A percentile compares a stretch with the other conserved stretches of the same genome.
These are phyloP conservation scores for Penicillium sp. DNA, from an alignment of 2,329 filamentous ascomycete species.

Conservation along the genomic window DNA sequence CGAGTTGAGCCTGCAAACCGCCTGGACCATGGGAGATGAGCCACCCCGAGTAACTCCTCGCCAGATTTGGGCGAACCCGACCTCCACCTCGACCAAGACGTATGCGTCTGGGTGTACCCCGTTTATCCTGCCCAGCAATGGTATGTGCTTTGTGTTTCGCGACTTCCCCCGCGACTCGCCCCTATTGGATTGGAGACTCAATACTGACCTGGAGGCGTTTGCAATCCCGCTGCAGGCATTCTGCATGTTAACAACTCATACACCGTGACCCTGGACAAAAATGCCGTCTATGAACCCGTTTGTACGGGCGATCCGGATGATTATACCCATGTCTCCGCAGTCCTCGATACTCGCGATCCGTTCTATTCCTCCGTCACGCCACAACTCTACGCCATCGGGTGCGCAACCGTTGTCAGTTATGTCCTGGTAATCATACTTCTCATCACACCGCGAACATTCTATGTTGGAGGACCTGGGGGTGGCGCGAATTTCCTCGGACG, in stretches of 20 bases:
- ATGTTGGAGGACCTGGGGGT: slow-evolving; percentile 72
- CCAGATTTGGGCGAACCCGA: slow-evolving; percentile 47
- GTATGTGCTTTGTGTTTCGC: slow-evolving; percentile 44
- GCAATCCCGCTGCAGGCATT: slow-evolving; percentile 34
- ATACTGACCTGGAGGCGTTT: background rate
- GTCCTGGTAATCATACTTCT: slow-evolving; percentile 92
- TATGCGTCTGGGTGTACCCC: slow-evolving; percentile 61
- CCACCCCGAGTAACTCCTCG: slow-evolving; percentile 38
- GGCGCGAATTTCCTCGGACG: slow-evolving; percentile 76
- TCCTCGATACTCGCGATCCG: slow-evolving; percentile 75
- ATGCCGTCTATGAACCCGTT: slow-evolving; percentile 55
- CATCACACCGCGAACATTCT: slow-evolving; percentile 91
- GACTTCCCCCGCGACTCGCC: background rate
- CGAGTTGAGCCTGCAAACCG: slow-evolving; percentile 16
- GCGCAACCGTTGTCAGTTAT: slow-evolving; percentile 88
- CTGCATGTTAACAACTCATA: slow-evolving; percentile 48
- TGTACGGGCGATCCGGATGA: slow-evolving; percentile 48
- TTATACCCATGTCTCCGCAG: slow-evolving; percentile 47
- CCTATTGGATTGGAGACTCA: background rate
- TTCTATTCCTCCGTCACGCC: slow-evolving; percentile 95
- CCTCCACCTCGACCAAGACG: slow-evolving; percentile 40
- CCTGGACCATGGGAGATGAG: slow-evolving; percentile 38
- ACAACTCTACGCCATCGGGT: slow-evolving; percentile 89
- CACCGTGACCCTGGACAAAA: slow-evolving; percentile 50
- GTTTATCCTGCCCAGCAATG: slow-evolving; percentile 64